phyloP scores from a whole-genome alignment of 768 basidiomycete genomes.

The Termitomyces sp. region DNA sequence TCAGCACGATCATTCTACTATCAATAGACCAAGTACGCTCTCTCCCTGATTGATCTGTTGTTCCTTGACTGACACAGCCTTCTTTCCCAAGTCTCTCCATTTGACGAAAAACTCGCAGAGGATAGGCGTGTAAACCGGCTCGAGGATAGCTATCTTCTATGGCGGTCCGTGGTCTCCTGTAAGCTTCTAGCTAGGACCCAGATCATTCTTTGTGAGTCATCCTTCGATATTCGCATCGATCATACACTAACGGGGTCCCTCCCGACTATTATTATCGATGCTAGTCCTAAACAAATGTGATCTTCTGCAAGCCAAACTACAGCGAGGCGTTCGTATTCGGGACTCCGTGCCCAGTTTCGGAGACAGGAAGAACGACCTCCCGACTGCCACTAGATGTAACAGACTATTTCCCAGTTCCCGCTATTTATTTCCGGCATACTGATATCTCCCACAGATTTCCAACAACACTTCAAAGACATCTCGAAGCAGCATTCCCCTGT shows the following conservation, averaged over 20 bases:
- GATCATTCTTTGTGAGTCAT: conserved; percentile 41
- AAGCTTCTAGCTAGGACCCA: conserved; percentile 60
- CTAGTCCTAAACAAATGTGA: conserved; percentile 70
- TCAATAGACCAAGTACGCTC: conserved; percentile 37
- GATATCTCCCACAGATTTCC: conserved; percentile 52
- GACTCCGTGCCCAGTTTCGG: conserved; percentile 74
- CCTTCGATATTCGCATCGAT: background rate
- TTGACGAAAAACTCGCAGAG: conserved; percentile 76
- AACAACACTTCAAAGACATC: conserved; percentile 78
- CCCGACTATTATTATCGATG: background rate
- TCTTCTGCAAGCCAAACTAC: conserved; percentile 68
- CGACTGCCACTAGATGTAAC: conserved; percentile 67
- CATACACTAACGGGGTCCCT: background rate
- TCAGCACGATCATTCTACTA: background rate
- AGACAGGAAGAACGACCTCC: conserved; percentile 65
- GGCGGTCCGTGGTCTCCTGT: conserved; percentile 71
- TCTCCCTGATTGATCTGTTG: background rate
- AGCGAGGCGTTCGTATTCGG: conserved; percentile 59
- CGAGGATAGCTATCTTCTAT: conserved; percentile 74
- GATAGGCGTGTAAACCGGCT: conserved; percentile 67
- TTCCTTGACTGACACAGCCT: conserved; percentile 14
- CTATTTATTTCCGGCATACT: background rate
- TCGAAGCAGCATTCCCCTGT: conserved; percentile 58
- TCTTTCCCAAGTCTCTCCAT: conserved; percentile 57
- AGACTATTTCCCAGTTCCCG: background rate